phyloP scores from a whole-genome alignment of 129 eudicot species.

The Arctium lappa region DNA sequence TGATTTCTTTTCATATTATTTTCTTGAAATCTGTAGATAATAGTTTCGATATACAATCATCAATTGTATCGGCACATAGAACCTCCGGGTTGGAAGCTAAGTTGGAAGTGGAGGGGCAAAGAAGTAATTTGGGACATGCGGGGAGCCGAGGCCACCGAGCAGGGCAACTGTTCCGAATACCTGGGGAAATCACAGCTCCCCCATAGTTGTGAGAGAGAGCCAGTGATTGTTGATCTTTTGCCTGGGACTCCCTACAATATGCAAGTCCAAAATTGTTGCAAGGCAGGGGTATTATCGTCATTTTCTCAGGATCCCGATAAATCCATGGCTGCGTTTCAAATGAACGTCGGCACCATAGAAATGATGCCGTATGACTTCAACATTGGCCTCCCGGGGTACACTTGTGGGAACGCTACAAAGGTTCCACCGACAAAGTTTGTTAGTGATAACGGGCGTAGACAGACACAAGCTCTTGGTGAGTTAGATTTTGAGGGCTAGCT shows the following conservation, averaged over 20 bases:
- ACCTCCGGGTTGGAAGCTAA: conserved; percentile 73
- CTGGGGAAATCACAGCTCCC: conserved; percentile 37
- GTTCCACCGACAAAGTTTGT: conserved; percentile 58
- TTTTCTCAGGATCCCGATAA: conserved; percentile 48
- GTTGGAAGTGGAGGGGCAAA: conserved; percentile 65
- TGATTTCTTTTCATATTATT: not conserved
- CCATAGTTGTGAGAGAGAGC: conserved; percentile 65
- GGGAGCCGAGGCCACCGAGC: conserved; percentile 86
- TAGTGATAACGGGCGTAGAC: conserved; percentile 64
- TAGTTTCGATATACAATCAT: conserved; percentile 55
- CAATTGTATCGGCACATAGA: conserved; percentile 73
- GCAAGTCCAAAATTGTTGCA: conserved; percentile 78
- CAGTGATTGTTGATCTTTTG: conserved; percentile 72
- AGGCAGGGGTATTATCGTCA: conserved; percentile 66
- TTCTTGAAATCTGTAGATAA: conserved; percentile 32
- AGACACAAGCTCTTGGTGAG: conserved; percentile 72
- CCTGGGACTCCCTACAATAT: conserved; percentile 58
- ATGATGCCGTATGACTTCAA: conserved; percentile 46
- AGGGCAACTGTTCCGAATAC: conserved; percentile 55
- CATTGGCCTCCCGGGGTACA: conserved; percentile 69
- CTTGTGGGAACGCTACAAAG: conserved; percentile 52
- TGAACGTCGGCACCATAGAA: conserved; percentile 35
- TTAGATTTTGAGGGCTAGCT: not conserved
- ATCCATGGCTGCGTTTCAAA: conserved; percentile 50
- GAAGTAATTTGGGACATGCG: conserved; percentile 66